Conservation (phyloP, 805 yeast genomes). For the Yarrowia osloensis region DNA sequence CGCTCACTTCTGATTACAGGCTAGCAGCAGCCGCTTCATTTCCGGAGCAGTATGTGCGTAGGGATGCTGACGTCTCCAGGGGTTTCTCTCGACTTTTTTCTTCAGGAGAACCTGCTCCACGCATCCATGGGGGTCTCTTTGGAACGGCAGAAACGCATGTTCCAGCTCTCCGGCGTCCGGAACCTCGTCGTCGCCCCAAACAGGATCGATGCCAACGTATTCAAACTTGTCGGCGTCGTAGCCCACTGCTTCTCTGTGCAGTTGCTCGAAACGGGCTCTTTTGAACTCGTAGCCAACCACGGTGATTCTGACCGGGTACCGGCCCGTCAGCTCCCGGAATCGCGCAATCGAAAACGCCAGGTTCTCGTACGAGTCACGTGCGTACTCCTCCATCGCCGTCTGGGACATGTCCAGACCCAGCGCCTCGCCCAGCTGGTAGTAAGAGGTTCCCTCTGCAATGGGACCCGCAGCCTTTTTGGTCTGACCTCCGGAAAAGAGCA, state of each 20-base stretch:
- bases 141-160: conserved; percentile 16
- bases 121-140: conserved; percentile 23
- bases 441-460: conserved; percentile 13
- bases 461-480: conserved; percentile 9
- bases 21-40: background rate
- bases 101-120: background rate
- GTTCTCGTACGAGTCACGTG: conserved; percentile 28
- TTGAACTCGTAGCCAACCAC: conserved; percentile 79
- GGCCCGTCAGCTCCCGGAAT: conserved; percentile 48
- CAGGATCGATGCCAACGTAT: conserved; percentile 25
- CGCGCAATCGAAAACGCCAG: conserved; percentile 32
- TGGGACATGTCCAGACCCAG: background rate
- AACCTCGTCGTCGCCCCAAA: conserved; percentile 7
- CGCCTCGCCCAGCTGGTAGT: conserved; percentile 5
- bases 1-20: background rate
- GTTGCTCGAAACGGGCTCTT: conserved; percentile 51
- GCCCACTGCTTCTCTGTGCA: conserved; percentile 33
- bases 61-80: conserved; percentile 23
- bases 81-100: background rate
- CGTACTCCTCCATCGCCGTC: conserved; percentile 19
- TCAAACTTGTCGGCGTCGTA: conserved; percentile 1
- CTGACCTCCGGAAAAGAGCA: conserved; percentile 26
- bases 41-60: conserved; percentile 17
- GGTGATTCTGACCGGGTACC: conserved; percentile 55
- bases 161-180: conserved; percentile 10